These are phyloP conservation scores for Oryza meridionalis DNA, from an alignment of 176 grass and related monocot genomes.

Conservation along the genomic window DNA sequence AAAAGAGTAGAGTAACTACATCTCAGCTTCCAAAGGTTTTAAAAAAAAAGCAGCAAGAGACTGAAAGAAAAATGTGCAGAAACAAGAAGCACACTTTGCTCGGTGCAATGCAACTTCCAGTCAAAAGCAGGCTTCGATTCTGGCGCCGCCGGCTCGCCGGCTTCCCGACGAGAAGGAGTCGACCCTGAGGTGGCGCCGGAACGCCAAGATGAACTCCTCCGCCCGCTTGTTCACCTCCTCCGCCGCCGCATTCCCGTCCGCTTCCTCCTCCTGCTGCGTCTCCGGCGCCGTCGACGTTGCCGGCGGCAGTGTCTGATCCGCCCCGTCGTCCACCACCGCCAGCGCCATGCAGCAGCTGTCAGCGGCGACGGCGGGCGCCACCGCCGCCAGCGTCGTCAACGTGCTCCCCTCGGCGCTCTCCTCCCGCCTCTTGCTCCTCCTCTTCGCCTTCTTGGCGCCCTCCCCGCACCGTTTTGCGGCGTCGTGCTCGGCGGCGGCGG, in stretches of 20 bases:
- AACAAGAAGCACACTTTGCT: background rate
- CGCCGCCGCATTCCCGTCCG: constrained; percentile 45
- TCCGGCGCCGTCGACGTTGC: background rate
- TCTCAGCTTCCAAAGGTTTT: background rate
- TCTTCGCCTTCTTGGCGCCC: constrained; percentile 42
- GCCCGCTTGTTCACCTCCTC: constrained; percentile 82
- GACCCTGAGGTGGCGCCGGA: constrained; percentile 74
- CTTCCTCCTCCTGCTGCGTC: background rate
- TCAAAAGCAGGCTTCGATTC: constrained; percentile 17
- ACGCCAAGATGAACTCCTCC: constrained; percentile 89
- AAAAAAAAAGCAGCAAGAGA: background rate
- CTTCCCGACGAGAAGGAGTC: constrained; percentile 63
- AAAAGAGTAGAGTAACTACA: constrained; percentile 18
- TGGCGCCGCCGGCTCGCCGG: constrained; percentile 27
- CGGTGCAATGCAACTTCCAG: background rate
- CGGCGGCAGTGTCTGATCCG: background rate
- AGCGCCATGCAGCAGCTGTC: constrained; percentile 40
- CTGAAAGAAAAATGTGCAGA: constrained; percentile 5
- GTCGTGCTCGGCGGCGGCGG: background rate
- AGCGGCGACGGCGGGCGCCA: background rate
- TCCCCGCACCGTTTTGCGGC: background rate
- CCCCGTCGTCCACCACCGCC: constrained; percentile 3
- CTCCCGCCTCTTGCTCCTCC: constrained; percentile 29
- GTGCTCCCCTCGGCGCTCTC: background rate
- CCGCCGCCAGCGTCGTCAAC: background rate